Conservation (phyloP, 1,139 yeast genomes). For the Protomyces inundatus region DNA sequence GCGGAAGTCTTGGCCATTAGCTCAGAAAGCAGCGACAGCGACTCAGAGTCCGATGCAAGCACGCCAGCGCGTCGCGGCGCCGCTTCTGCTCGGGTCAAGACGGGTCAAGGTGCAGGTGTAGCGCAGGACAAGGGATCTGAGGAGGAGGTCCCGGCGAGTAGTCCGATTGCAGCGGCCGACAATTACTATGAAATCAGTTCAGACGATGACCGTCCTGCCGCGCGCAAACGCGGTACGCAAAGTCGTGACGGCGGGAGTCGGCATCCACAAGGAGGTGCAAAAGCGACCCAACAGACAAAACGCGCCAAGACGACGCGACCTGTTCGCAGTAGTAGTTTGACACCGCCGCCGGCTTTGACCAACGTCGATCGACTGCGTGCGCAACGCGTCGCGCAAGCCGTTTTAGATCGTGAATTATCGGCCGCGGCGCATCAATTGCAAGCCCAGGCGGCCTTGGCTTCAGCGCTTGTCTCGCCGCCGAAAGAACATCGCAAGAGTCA, state of each 20-base stretch:
- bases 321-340: neutral
- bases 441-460: no score
- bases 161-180: neutral
- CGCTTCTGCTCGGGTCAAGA: no score
- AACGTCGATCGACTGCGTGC: no score
- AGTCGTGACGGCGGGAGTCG: neutral
- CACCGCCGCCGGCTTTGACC: constrained; percentile 11
- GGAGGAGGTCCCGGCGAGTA: neutral
- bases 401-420: no score
- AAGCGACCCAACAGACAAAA: neutral
- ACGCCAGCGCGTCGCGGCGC: no score
- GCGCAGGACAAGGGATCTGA: no score
- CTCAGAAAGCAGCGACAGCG: neutral
- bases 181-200: neutral
- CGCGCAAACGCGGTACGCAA: neutral
- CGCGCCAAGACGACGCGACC: neutral
- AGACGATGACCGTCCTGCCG: neutral
- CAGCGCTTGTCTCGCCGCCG: neutral
- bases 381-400: no score
- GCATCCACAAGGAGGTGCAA: neutral
- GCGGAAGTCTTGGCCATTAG: neutral
- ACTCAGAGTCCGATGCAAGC: neutral
- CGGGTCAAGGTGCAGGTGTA: no score
- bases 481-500: neutral
- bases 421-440: no score